A percentile compares a stretch with the other conserved stretches of the same genome.
Conservation (phyloP, 164 flowering plant species). For the Kalanchoe fedtschenkoi region DNA sequence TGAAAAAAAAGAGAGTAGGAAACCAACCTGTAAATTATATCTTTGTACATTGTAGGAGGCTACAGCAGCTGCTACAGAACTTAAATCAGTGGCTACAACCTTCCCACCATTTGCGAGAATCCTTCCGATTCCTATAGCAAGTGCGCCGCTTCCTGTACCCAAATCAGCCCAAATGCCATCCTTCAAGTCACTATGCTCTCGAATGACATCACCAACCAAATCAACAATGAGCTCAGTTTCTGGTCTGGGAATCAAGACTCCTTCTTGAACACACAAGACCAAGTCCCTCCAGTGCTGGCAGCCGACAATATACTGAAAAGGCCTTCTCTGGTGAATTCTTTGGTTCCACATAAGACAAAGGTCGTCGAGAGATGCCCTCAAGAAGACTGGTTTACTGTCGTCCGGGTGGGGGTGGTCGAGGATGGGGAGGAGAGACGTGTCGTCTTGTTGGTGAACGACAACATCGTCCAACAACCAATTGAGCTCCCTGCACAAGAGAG, state of each 20-base stretch:
- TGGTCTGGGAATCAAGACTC: constrained; percentile 91
- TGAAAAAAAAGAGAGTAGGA: too few relatives aligned
- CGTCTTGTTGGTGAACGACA: constrained; percentile 20
- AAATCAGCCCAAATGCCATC: constrained; percentile 84
- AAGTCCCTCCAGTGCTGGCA: constrained; percentile 99
- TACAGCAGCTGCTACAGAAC: constrained; percentile 52
- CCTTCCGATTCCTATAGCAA: constrained; percentile 67
- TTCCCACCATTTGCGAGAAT: constrained; percentile 45
- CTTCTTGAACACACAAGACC: constrained; percentile 77
- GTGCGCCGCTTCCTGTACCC: constrained; percentile 94
- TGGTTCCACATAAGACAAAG: constrained; percentile 60
- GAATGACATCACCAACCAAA: constrained; percentile 46
- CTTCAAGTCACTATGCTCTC: constrained; percentile 19
- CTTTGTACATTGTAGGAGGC: constrained; percentile 66
- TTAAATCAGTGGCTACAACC: constrained; percentile 74
- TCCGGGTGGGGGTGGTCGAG: not conserved
- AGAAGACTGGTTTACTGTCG: constrained; percentile 12
- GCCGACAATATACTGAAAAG: constrained; percentile 90
- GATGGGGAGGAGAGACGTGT: not conserved
- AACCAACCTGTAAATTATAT: constrained; percentile 72
- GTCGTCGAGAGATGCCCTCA: constrained; percentile 43
- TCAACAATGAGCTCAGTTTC: constrained; percentile 83
- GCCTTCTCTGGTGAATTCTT: constrained; percentile 78
- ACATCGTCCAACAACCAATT: constrained; percentile 82
- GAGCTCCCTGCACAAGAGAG: constrained; percentile 53